Conservation (phyloP, 805 yeast genomes). For the Candida sithepensis region DNA sequence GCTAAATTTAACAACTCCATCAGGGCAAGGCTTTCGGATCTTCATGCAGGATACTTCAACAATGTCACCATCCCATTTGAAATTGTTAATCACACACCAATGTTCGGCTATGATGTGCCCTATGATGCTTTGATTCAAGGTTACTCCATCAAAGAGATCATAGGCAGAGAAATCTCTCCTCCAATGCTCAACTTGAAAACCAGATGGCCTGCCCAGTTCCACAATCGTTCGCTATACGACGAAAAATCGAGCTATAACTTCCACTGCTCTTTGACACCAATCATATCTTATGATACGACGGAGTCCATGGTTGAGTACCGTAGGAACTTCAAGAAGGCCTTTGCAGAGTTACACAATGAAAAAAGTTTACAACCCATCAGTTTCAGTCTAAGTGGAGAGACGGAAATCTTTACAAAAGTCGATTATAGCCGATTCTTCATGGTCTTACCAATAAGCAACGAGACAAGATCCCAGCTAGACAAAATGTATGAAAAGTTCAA, state of each 20-base stretch:
- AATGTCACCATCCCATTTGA: slow-evolving; percentile 17
- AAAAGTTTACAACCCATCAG: slow-evolving; percentile 2
- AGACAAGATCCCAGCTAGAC: slow-evolving; percentile 2
- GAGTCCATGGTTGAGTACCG: slow-evolving; percentile 11
- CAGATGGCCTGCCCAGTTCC: slow-evolving; percentile 23
- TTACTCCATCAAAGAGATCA: slow-evolving; percentile 9
- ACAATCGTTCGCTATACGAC: slow-evolving; percentile 12
- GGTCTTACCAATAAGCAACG: slow-evolving; percentile 8
- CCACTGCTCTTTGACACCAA: slow-evolving; percentile 26
- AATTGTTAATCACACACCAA: slow-evolving; percentile 2
- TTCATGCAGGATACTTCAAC: slow-evolving; percentile 21
- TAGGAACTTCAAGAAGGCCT: slow-evolving; percentile 6
- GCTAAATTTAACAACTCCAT: slow-evolving; percentile 14
- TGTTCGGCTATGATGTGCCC: slow-evolving; percentile 21
- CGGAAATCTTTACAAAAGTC: slow-evolving; percentile 11
- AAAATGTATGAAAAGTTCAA: slow-evolving; percentile 4
- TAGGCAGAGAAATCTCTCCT: slow-evolving; percentile 20
- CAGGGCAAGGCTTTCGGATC: slow-evolving; percentile 14
- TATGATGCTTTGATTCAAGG: slow-evolving; percentile 24
- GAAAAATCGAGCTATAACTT: slow-evolving; percentile 11
- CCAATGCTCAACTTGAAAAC: slow-evolving; percentile 11
- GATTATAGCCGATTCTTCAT: slow-evolving; percentile 15
- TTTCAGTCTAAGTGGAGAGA: slow-evolving; percentile 4
- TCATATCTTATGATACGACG: slow-evolving; percentile 15
- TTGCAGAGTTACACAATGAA: slow-evolving; percentile 6